Base-by-base conservation (phyloP, 106 monocot genomes). In the Xerophyta viscosa region DNA sequence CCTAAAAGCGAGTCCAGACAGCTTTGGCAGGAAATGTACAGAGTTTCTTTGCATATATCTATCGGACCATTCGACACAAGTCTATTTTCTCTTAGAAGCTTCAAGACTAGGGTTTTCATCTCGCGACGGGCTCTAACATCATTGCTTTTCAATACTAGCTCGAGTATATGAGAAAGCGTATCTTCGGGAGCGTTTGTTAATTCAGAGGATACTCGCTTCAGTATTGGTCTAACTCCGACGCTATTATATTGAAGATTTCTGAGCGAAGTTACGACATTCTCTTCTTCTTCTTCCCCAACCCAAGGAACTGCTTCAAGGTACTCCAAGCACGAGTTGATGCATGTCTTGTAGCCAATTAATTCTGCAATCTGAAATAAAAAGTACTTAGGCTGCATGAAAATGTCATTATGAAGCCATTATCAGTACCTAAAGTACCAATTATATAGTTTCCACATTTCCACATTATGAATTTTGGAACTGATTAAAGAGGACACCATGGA, bases 261-360 rank as follows among this genome's bases (percentile, higher is more conserved):
- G 46, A 99, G 51, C 10, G 71, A 90, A 24, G 79, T 70, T 2
- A 99, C 75, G 20, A 99, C 83, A 41, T 63, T 79, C 58, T 90
- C 86, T 58, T 90, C 90, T 69, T 99, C 98, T 70, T 99, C 90
- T 19, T 99, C 98, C 46, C 82, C 90, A 20, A 70, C 79, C 98
- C 98, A 99, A 29, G 98, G 98, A 21, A 77, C 90, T 44, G 90
- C 82, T 74, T 99, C 98, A 51, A 99, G 57, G 65, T 86, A 99
- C 41, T 90, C 98, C 52, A 99, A 75, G 74, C 98, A 99, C 6
- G 79, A 66, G 23, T 74, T 77, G n/a, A 99, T 64, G 67, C 98
- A 90, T 19, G 71, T 29, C 28, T 52, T 67, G 27, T 79, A 99
- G 17, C 90, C 82, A 47, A 99, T 76, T 45, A 52, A 50, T 72